Evolutionary conservation across 2,329 filamentous ascomycete genomes (phyloP).

Genomic region (Huntiella moniliformis): DNA sequence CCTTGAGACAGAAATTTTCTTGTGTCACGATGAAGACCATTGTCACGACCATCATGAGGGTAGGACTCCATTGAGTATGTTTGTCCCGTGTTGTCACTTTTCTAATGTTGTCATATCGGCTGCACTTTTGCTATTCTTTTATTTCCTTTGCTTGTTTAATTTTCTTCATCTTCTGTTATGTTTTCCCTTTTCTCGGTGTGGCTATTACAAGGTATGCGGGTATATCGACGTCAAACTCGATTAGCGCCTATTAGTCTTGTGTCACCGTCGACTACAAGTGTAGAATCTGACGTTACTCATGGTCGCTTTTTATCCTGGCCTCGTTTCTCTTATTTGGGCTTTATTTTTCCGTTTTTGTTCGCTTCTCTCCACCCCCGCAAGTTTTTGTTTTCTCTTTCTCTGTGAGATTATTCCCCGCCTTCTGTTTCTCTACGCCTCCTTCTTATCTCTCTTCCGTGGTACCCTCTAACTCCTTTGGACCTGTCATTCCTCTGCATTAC

Average conservation of each 20-base stretch:
- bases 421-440: neutral
- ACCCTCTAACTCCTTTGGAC: no score
- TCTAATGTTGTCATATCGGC: neutral
- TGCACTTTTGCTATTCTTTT: neutral
- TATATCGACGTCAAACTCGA: no score
- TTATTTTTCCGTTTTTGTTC: neutral
- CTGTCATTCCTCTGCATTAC: no score
- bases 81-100: no score
- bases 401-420: neutral
- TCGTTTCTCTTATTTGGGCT: no score
- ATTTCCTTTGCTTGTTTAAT: neutral
- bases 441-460: neutral
- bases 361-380: neutral
- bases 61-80: no score
- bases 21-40: no score
- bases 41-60: no score
- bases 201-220: no score
- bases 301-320: no score
- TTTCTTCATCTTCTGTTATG: neutral
- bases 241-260: constrained; percentile 2
- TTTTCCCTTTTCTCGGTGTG: neutral
- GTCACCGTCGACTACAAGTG: constrained; percentile 8
- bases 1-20: no score
- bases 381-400: neutral
- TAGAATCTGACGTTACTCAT: no score